Percentiles rank a stretch among this genome's conserved stretches.
These are phyloP conservation scores for Hyaloperonospora arabidopsidis DNA, from an alignment of 352 stramenopile species.

Conservation along the genomic window DNA sequence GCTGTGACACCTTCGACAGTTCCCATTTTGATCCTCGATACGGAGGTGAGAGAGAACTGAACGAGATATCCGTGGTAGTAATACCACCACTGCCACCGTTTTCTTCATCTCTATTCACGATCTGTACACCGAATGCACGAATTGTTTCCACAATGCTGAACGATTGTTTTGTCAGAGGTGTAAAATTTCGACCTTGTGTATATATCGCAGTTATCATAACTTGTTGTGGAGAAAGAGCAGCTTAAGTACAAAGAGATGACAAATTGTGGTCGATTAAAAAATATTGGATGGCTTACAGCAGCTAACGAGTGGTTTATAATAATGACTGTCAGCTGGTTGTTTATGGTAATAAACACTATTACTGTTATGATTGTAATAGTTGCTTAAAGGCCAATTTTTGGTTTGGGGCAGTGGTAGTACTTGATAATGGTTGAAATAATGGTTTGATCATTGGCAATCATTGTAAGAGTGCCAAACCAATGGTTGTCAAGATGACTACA, in stretches of 20 bases:
- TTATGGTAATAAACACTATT: background rate
- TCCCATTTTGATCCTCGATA: background rate
- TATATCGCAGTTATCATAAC: background rate
- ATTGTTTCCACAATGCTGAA: background rate
- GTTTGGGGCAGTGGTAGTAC: too few relatives aligned
- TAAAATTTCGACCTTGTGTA: background rate
- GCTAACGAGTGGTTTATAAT: background rate
- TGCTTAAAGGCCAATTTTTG: background rate
- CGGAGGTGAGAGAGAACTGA: background rate
- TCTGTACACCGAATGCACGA: background rate
- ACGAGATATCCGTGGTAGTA: background rate
- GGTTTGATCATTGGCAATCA: background rate
- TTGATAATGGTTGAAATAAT: too few relatives aligned
- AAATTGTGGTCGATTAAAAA: too few relatives aligned
- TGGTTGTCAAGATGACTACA: too few relatives aligned
- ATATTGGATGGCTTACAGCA: too few relatives aligned
- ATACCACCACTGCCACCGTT: background rate
- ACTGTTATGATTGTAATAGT: background rate
- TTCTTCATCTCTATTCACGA: background rate
- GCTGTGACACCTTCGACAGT: background rate
- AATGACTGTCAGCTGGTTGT: background rate
- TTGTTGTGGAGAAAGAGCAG: too few relatives aligned
- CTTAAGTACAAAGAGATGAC: too few relatives aligned
- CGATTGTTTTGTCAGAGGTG: background rate
- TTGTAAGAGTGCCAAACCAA: too few relatives aligned